phyloP scores from a whole-genome alignment of 257 asterid genomes.

The Nicotiana obtusifolia region DNA sequence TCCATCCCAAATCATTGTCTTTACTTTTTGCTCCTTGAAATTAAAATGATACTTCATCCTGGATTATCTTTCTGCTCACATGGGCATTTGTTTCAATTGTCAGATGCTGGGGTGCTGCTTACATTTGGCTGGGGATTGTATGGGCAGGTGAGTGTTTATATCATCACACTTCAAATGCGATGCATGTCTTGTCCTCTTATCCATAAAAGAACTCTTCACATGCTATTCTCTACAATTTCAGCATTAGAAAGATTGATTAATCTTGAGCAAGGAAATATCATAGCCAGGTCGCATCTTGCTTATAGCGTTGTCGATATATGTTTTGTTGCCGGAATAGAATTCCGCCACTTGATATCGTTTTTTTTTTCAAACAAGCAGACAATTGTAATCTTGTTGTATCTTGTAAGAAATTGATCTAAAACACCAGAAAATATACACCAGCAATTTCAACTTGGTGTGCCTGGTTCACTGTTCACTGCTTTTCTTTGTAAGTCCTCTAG shows the following conservation, averaged over 20 bases:
- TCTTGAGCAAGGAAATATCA: neutral
- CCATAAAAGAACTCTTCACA: neutral
- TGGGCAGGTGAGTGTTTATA: conserved; percentile 50
- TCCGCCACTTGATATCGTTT: neutral
- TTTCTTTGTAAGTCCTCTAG: neutral
- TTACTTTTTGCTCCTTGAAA: neutral
- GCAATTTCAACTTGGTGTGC: neutral
- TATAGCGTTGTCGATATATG: neutral
- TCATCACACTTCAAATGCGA: conserved; percentile 1
- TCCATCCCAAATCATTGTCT: neutral
- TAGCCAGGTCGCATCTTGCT: neutral
- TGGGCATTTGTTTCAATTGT: neutral
- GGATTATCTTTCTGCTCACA: neutral
- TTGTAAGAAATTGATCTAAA: neutral
- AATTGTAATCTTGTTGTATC: neutral
- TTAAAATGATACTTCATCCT: neutral
- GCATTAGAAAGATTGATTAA: neutral
- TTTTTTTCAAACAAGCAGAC: neutral
- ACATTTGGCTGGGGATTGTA: conserved; percentile 81
- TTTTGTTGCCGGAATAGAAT: neutral
- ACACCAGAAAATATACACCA: neutral
- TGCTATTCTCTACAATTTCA: neutral
- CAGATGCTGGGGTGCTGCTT: conserved; percentile 64
- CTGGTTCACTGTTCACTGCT: neutral
- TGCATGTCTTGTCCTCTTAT: neutral